Base-by-base conservation (phyloP, 352 stramenopile genomes). In the Globisporangium paddicum region DNA sequence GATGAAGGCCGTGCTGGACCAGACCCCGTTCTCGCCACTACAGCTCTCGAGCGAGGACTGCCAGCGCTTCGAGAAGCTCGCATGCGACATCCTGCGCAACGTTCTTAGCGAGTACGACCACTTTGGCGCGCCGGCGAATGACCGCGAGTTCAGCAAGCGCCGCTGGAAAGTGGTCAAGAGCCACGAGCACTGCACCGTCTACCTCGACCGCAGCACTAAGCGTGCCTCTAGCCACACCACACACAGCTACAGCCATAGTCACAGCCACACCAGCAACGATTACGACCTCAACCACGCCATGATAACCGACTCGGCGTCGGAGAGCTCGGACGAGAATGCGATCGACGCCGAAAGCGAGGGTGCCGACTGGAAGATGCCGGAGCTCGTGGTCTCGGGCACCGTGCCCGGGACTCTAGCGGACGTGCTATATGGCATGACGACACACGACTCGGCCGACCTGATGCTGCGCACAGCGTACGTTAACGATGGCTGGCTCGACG, bases 361-460 rank as follows among this genome's bases (percentile, higher is more conserved):
- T 19, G 23, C 14, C 0, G 40, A 63, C 35, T 64, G 48, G 58
- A 60, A 66, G 42, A 56, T 60, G 35, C 42, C 59, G 21, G 53
- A 60, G 30, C 51, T 66, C 53, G 51, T 66, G 42, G 45, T 57
- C 40, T 60, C 53, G 11, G 59, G 59, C 26, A 45, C 32, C 2
- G 59, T 66, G 10, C 23, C 53, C 26, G 59, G 59, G 3, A 60
- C 59, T 5, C 34, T 66, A 21, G 59, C 60, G 9, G 59, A 66
- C 52, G 42, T 66, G 21, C 34, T 66, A 10, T 66, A 60, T 32
- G 59, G 59, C 51, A 60, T 60, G 59, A 57, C 23, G 0, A 50
- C 51, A 4, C 52, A 47, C 53, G 59, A 66, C 53, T 60, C 59
- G 37, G 51, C 59, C 44, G 53, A 60, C 47, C 60, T 68, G 47